phyloP scores from a whole-genome alignment of 345 rosid genomes.

The Isatis tinctoria region DNA sequence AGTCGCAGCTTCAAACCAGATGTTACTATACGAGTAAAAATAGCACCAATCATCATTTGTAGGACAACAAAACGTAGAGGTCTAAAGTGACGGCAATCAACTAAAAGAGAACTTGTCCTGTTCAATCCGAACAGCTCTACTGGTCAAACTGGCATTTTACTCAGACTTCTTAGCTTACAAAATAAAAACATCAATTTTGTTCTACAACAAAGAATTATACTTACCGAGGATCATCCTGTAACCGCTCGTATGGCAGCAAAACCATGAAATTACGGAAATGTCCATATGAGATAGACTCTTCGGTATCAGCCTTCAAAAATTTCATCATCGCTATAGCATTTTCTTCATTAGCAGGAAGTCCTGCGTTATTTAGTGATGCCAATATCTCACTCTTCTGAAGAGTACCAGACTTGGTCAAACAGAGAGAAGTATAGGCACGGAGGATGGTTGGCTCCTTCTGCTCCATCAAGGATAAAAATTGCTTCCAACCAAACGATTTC shows the following conservation, averaged over 20 bases:
- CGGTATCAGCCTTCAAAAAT: conserved; percentile 81
- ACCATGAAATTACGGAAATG: conserved; percentile 97
- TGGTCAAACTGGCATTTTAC: neutral
- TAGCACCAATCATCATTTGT: neutral
- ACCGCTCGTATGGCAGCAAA: conserved; percentile 82
- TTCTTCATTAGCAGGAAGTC: conserved; percentile 96
- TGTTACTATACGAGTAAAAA: conserved; percentile 45
- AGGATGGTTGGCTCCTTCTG: conserved; percentile 97
- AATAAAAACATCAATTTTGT: neutral
- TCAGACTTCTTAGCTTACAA: neutral
- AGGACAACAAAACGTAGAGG: neutral
- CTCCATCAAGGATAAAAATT: conserved; percentile 95
- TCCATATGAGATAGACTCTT: conserved; percentile 93
- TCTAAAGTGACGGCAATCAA: neutral
- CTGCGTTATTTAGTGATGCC: conserved; percentile 82
- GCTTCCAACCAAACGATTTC: conserved; percentile 97
- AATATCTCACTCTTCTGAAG: conserved; percentile 93
- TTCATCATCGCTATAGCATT: conserved; percentile 97
- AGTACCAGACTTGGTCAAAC: conserved; percentile 93
- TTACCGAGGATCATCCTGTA: conserved; percentile 96
- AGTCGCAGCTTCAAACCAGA: conserved; percentile 99
- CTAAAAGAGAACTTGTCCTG: neutral
- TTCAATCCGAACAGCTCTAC: conserved; percentile 5
- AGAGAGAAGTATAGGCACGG: conserved; percentile 93
- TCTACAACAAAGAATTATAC: conserved; percentile 20